Base-by-base conservation (phyloP, 805 yeast genomes). In the Lipomyces yamadae region DNA sequence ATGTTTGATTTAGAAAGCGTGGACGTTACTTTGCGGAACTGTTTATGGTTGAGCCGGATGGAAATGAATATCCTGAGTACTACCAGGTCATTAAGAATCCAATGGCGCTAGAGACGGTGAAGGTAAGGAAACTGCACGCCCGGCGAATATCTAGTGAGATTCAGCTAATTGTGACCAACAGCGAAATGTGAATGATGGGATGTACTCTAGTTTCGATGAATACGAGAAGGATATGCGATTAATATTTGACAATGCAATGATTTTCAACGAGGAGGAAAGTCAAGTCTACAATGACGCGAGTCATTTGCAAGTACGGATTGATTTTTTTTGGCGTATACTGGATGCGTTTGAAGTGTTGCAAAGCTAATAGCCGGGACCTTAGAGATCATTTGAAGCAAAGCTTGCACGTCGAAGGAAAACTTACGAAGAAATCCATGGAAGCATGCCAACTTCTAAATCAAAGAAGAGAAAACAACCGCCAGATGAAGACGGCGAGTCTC, bases 181-280 rank as follows among this genome's bases (percentile, higher is more conserved):
- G 67, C 78, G 78, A 29, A 83, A 84, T 59, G 74, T 92, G 55
- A 84, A 84, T 18, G 77, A 77, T 18, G 85, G 86, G 32, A 81
- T 84, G 37, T 85, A 85, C 66, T 80, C 82, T 2, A 83, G 84
- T 52, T 82, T 91, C 65, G 84, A 83, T 48, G 85, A 82, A 59
- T 90, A 92, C 73, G 78, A 83, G 64, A 82, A 81, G 29, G 89
- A 88, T 61, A 81, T 89, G 5, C 78, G 81, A 35, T 79, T 88
- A 61, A 87, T 94, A 13, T 92, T 93, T 79, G 74, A 81, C 56
- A 95, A 95, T 77, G 97, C 98, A 1, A 86, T 86, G 74, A 76
- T 83, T 0, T 94, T 87, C 78, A 94, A 93, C 76, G 89, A 87
- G 67, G 89, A 89, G 61, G 86, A 84, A 1, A 86, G 95, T 62